Conservation (phyloP, 371 early-diverging fungal genomes). For the Mortierella sp. region DNA sequence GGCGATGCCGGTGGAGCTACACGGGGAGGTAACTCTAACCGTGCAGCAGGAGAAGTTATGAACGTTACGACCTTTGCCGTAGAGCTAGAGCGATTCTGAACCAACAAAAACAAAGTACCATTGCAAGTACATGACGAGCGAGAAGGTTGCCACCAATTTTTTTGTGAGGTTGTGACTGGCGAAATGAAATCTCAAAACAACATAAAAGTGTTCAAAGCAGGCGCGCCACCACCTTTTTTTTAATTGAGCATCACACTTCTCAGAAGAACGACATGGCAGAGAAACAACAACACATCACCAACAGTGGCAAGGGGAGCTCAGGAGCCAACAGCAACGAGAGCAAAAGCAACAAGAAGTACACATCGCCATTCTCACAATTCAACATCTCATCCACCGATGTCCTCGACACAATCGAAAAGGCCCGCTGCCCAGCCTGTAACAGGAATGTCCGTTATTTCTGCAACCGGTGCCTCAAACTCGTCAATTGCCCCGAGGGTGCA, state of each 20-base stretch:
- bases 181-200: neutral
- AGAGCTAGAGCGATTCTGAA: constrained; percentile 46
- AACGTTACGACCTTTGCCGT: constrained; percentile 54
- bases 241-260: neutral
- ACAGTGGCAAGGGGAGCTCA: too few species aligned
- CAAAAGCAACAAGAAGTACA: constrained; percentile 22
- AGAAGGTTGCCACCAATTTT: neutral
- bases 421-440: constrained; percentile 69
- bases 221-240: neutral
- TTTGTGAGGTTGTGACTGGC: neutral
- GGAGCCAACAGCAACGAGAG: neutral
- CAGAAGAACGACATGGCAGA: neutral
- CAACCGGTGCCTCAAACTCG: constrained; percentile 74
- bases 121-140: neutral
- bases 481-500: constrained; percentile 63
- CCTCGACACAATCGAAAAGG: constrained; percentile 44
- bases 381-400: constrained; percentile 50
- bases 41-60: constrained; percentile 48
- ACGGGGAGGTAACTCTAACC: constrained; percentile 10
- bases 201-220: neutral
- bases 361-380: constrained; percentile 45
- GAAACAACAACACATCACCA: neutral
- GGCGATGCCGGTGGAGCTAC: constrained; percentile 9
- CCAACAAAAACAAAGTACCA: too few species aligned
- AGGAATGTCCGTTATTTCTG: constrained; percentile 82